Evolutionary conservation across 345 rosid species (phyloP).

Genomic region (Ceriops zippeliana): DNA sequence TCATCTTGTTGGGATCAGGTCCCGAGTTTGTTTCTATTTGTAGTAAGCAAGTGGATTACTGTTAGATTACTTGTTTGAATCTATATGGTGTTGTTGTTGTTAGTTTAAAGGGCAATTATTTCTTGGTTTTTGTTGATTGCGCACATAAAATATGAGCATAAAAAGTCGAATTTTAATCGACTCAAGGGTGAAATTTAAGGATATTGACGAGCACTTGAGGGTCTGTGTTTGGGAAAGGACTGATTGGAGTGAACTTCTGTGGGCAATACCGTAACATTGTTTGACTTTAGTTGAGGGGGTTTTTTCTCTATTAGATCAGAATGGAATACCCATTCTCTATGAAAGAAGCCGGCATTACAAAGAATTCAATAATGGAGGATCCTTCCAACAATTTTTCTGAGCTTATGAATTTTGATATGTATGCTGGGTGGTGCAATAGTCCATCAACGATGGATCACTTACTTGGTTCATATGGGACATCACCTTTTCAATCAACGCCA

Average conservation of each 20-base stretch:
- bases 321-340: slow-evolving; percentile 64
- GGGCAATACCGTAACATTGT: slow-evolving; percentile 21
- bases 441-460: slow-evolving; percentile 47
- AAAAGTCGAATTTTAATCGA: slow-evolving; percentile 5
- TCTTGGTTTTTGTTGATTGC: background rate
- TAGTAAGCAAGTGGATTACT: slow-evolving; percentile 13
- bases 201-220: slow-evolving; percentile 3
- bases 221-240: slow-evolving; percentile 9
- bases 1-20: slow-evolving; percentile 26
- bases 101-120: background rate
- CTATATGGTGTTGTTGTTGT: slow-evolving; percentile 8
- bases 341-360: slow-evolving; percentile 35
- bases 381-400: slow-evolving; percentile 46
- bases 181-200: slow-evolving; percentile 12
- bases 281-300: slow-evolving; percentile 9
- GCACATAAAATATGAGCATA: no score
- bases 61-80: background rate
- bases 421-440: slow-evolving; percentile 63
- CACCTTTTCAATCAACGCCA: slow-evolving; percentile 40
- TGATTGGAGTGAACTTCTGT: slow-evolving; percentile 1
- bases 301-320: slow-evolving; percentile 2
- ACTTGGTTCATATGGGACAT: slow-evolving; percentile 38
- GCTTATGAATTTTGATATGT: slow-evolving; percentile 56
- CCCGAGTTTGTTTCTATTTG: slow-evolving; percentile 17
- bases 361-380: slow-evolving; percentile 45